Conservation (phyloP, 2,329 filamentous ascomycete species). For the Whalleya microplaca region DNA sequence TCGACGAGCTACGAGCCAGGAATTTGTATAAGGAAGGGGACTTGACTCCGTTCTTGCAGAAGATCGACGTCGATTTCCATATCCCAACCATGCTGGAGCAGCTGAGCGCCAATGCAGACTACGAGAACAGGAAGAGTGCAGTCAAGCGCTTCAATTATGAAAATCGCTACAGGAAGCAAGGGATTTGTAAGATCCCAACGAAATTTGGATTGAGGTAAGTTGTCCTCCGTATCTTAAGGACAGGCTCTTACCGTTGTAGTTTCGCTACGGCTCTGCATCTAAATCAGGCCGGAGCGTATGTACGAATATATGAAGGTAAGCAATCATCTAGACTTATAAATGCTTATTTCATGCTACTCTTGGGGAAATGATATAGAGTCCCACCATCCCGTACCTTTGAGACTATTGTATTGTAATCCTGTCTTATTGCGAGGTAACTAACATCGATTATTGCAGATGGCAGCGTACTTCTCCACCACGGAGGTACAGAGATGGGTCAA, state of each 20-base stretch:
- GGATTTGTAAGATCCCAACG: conserved; percentile 80
- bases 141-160: conserved; percentile 76
- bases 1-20: conserved; percentile 76
- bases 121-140: conserved; percentile 66
- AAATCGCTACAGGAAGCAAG: conserved; percentile 93
- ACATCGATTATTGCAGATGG: conserved; percentile 62
- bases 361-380: no score
- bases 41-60: conserved; percentile 86
- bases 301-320: conserved; percentile 81
- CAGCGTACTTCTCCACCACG: conserved; percentile 85
- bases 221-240: background rate
- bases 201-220: conserved; percentile 85
- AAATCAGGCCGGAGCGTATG: conserved; percentile 90
- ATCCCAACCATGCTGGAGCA: conserved; percentile 93
- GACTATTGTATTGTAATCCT: background rate
- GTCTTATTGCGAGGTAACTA: background rate
- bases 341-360: no score
- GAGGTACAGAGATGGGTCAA: conserved; percentile 96
- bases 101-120: conserved; percentile 73
- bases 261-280: conserved; percentile 87
- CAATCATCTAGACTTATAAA: background rate
- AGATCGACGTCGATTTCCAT: conserved; percentile 79
- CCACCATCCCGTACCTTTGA: background rate
- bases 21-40: conserved; percentile 84
- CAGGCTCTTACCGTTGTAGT: conserved; percentile 6